phyloP scores from a whole-genome alignment of 441 rosid species.

The Adansonia grandidieri region DNA sequence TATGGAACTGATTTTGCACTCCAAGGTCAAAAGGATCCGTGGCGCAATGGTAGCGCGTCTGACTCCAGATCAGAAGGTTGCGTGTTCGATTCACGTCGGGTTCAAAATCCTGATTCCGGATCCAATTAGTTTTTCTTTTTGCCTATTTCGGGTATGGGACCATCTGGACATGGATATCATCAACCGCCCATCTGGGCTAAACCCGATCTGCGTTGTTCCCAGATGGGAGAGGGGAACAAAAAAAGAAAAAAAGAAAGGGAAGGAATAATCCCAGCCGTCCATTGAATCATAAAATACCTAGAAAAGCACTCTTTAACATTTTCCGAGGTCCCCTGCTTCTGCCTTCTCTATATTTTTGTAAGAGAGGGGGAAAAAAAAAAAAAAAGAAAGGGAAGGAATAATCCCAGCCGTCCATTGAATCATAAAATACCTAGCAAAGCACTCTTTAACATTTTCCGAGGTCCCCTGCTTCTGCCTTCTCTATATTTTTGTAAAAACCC shows the following conservation, averaged over 20 bases:
- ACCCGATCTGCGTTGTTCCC: not conserved
- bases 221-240: too few relatives aligned
- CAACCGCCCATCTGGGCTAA: not conserved
- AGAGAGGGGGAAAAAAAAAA: too few relatives aligned
- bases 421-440: too few relatives aligned
- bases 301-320: not conserved
- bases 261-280: not conserved
- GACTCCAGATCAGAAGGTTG: slow-evolving; percentile 99
- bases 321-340: not conserved
- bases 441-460: too few relatives aligned
- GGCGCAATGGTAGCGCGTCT: slow-evolving; percentile 99
- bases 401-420: too few relatives aligned
- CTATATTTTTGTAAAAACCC: too few relatives aligned
- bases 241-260: not conserved
- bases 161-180: too few relatives aligned
- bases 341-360: not conserved
- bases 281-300: not conserved
- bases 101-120: slow-evolving; percentile 49
- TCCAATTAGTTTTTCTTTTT: too few relatives aligned
- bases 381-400: too few relatives aligned
- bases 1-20: too few relatives aligned
- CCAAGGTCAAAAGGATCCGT: slow-evolving; percentile 55
- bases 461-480: too few relatives aligned
- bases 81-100: slow-evolving; percentile 96
- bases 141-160: not conserved